Base-by-base conservation (phyloP, 148 eudicot species). In the Cornus kousa region DNA sequence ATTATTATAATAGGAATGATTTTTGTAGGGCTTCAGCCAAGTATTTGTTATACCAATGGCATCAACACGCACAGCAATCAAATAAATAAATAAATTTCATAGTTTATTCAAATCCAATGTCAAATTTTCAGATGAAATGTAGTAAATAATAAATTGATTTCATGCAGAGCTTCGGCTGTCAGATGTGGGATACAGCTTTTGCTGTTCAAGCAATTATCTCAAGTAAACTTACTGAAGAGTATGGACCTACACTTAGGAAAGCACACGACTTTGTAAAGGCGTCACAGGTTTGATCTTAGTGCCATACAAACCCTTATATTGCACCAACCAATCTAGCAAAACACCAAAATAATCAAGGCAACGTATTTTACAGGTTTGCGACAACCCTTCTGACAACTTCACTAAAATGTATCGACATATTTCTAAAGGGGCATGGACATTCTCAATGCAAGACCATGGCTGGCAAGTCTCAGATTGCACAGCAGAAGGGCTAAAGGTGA, bases 381-480 rank as follows among this genome's bases (percentile, higher is more conserved):
- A 85, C 20, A 86, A 91, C 74, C 91, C 91, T 16, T 74, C 89
- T 3, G 95, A 90, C 20, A 83, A 91, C 70, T 87, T 62, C 46
- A 46, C 5, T 11, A 77, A 83, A 70, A 88, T 85, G 95, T 88
- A 88, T 55, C 83, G 91, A 32, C 90, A 87, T 75, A 86, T 75
- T 53, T 78, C 82, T 9, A 91, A 91, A 82, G 95, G 95, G 4
- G 82, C 88, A 1, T 91, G 95, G 95, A 84, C 95, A 22, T 92
- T 90, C 74, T 88, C 93, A 28, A 86, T 81, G 59, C 90, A 86
- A 82, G 96, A 90, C 77, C 93, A 92, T 73, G 95, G 95, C 22
- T 91, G 91, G 95, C 91, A 87, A 71, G 91, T 91, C 78, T 91
- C 95, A 7, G 93, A 91, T 70, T 90, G 91, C 83, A 91, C 93